Base-by-base conservation (phyloP, 192 early-diverging fungal genomes). In the Linnemannia schmuckeri region DNA sequence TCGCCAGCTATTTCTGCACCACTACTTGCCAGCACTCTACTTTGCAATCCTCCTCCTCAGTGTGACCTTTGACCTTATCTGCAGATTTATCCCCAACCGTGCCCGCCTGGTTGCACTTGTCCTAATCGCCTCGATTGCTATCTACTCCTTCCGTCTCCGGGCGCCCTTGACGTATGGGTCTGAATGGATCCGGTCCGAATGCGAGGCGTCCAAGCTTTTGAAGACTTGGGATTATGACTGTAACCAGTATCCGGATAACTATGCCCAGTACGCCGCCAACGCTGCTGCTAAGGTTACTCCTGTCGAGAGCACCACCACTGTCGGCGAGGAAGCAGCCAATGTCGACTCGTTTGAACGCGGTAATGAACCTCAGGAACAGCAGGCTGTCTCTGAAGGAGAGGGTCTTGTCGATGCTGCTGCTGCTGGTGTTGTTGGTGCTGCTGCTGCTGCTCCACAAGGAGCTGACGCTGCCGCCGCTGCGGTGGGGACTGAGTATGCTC, bases 11-110 rank as follows among this genome's bases (percentile, higher is more conserved):
- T 98, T 99, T 88, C 88, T 97, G 52, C 97, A 98, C 84, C 97
- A 99, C 82, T 99, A 98, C 83, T 92, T 98, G n/a, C 97, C 98
- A 7, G 94, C 97, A 13, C 91, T 98, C 17, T 98, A 97, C 90
- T 96, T 98, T 87, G 92, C 94, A 37, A 92, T 98, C 74, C 90
- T 99, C 44, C 88, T 93, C 6, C 72, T 97, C 42, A 94, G 93
- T 35, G 91, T 91, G 20, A 79, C 93, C 4, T 92, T 97, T 80
- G 97, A 99, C 87, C 82, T 97, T 66, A 79, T 93, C 37, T 94
- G 96, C 8, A 89, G 89, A 69, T 93, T 94, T 27, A 76, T 95
- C 27, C 85, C 90, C n/a, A 87, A 87, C 72, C 88, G 87, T 30
- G 81, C 88, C 49, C 93, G 94, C 12, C 47, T 92, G 42, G 87